phyloP scores from a whole-genome alignment of 2,329 filamentous ascomycete genomes.

The Pseudonectria buxi region DNA sequence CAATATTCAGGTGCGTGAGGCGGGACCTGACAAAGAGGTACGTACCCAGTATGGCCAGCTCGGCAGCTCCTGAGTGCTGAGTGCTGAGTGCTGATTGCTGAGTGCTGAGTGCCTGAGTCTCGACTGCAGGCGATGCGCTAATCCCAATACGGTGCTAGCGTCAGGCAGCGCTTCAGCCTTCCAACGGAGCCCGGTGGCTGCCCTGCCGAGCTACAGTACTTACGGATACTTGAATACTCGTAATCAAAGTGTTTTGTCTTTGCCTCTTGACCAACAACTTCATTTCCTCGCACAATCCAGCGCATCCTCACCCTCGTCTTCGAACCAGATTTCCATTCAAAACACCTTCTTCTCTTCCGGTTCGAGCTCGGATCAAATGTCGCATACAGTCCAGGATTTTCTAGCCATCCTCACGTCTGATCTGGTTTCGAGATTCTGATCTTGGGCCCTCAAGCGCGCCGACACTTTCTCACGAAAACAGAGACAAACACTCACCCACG shows the following conservation, averaged over 20 bases:
- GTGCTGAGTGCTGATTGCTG: too few species aligned
- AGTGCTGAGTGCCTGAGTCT: too few species aligned
- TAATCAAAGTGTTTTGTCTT: too few species aligned
- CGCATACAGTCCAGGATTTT: conserved; percentile 13
- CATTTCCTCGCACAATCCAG: too few species aligned
- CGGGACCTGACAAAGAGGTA: conserved; percentile 9
- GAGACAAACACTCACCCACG: neutral
- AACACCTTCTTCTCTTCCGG: neutral
- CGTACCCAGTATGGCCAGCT: neutral
- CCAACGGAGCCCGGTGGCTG: too few species aligned
- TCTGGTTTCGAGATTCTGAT: conserved; percentile 13
- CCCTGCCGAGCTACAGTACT: too few species aligned
- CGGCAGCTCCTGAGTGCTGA: too few species aligned
- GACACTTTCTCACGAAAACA: neutral
- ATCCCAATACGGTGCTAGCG: too few species aligned
- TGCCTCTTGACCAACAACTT: too few species aligned
- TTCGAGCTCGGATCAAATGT: conserved; percentile 17
- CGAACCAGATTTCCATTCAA: neutral
- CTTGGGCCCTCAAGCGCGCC: conserved; percentile 3
- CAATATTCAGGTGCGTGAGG: conserved; percentile 16
- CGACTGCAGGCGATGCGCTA: too few species aligned
- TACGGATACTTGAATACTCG: too few species aligned
- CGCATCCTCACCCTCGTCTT: neutral
- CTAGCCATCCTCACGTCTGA: conserved; percentile 8
- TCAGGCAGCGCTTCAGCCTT: too few species aligned